Evolutionary conservation across 768 basidiomycete genomes (phyloP), one percentile per base, ranked within the genome.

Genomic region (Leccinum uliginosum): DNA sequence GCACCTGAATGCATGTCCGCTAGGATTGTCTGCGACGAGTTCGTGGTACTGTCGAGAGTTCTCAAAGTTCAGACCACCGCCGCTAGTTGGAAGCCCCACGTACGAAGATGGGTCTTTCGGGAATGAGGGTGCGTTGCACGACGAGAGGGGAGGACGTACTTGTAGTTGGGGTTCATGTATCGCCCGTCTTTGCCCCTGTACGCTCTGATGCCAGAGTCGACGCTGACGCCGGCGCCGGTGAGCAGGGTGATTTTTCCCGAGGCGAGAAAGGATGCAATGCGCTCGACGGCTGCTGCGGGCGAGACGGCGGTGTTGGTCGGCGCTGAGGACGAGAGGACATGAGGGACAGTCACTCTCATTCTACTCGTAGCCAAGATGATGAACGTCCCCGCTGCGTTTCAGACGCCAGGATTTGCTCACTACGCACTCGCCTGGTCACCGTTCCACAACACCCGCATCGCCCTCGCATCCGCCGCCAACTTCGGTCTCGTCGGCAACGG

Each of bases 401-500:
- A 86, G 30, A 93, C 91, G 0, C 87, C 89, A 29, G 90, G 88
- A 2, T 93, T 91, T 72, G 85, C 91, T 3, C 91, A 93, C 68
- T 93, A 91, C 67, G 75, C 84, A 5, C 62, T 91, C 29, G 83
- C 87, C 12, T 93, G 90, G 88, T 94, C 92, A 0, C 91, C 92
- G 4, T 93, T 94, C 66, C 86, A 89, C 69, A 84, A 79, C 23
- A 76, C 80, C 15, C 82, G 87, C 34, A 68, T 93, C 44, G 91
- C 91, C 1, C 75, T 93, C 32, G 89, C 91, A 5, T 91, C 91
- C 6, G 80, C 92, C 0, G 91, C 93, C 26, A 96, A 98, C 73
- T 98, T 93, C 71, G 96, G 96, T 3, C 79, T 98, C 4, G 90
- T 98, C 30, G 96, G 96, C 24, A 98, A 97, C 72, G 96, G 96